Percentiles rank a stretch among this genome's conserved stretches.
These are phyloP conservation scores for Bretschneidera sinensis DNA, from an alignment of 345 rosid genomes.

Conservation along the genomic window DNA sequence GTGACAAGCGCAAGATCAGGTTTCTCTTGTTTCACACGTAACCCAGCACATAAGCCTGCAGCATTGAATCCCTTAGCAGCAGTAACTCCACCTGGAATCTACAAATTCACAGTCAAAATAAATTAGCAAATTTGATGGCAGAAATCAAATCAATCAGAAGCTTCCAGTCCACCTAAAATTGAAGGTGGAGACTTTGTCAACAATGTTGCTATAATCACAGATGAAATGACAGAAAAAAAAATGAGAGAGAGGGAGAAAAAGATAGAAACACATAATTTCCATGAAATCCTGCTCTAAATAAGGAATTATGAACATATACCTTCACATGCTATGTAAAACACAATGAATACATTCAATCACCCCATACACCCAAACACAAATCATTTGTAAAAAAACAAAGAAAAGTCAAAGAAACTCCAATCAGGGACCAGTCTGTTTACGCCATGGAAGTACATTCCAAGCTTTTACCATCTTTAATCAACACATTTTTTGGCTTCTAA, in stretches of 20 bases:
- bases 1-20: conserved; percentile 88
- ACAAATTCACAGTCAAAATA: background rate
- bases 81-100: conserved; percentile 91
- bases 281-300: no score
- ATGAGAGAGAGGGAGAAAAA: no score
- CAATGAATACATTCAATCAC: no score
- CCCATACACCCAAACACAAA: background rate
- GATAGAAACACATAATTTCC: no score
- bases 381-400: no score
- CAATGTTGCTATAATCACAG: background rate
- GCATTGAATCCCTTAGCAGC: conserved; percentile 93
- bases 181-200: background rate
- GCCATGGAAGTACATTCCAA: no score
- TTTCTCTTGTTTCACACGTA: conserved; percentile 80
- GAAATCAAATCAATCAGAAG: background rate
- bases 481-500: background rate
- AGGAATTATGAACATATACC: background rate
- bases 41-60: conserved; percentile 75
- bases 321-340: no score
- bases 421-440: background rate
- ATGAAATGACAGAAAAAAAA: no score
- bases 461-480: background rate
- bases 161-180: background rate
- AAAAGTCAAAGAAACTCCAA: background rate
- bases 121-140: background rate